A percentile compares a stretch with the other conserved stretches of the same genome.
phyloP scores from a whole-genome alignment of 257 asterid species.

The Nicotiana attenuata region DNA sequence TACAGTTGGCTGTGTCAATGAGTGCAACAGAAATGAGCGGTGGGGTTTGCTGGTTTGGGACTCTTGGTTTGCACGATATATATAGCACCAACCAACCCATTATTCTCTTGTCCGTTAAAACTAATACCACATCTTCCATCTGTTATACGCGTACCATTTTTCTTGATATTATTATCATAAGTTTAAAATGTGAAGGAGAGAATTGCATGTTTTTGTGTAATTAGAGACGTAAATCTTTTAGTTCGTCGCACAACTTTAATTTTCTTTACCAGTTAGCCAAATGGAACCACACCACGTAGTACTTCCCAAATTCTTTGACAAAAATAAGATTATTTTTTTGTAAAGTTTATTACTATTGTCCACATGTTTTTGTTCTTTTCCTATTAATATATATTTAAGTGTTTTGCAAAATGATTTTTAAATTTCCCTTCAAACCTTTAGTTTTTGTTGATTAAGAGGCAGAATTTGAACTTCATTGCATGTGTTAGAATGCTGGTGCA shows the following conservation, averaged over 20 bases:
- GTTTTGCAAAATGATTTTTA: not conserved
- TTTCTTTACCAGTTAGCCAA: not conserved
- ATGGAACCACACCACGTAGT: not conserved
- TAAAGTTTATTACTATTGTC: not conserved
- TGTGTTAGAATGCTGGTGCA: not conserved
- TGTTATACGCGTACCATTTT: not conserved
- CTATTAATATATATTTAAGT: too few species aligned
- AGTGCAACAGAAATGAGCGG: not conserved
- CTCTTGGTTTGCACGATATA: not conserved
- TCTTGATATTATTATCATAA: not conserved
- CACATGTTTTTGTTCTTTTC: not conserved
- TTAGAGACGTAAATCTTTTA: not conserved
- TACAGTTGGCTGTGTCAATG: not conserved
- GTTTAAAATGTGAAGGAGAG: too few species aligned
- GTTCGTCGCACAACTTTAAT: not conserved
- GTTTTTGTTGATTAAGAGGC: not conserved
- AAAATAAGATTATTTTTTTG: not conserved
- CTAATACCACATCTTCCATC: not conserved
- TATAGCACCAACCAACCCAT: not conserved
- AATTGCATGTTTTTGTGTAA: too few species aligned
- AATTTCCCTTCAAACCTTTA: not conserved
- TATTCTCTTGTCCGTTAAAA: not conserved
- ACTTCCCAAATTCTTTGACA: not conserved
- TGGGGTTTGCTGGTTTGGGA: not conserved
- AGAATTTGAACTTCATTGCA: too few species aligned